A percentile compares a stretch with the other conserved stretches of the same genome.
Evolutionary conservation across 495 filamentous ascomycete species (phyloP).

Genomic region (Cladorrhinum samala): DNA sequence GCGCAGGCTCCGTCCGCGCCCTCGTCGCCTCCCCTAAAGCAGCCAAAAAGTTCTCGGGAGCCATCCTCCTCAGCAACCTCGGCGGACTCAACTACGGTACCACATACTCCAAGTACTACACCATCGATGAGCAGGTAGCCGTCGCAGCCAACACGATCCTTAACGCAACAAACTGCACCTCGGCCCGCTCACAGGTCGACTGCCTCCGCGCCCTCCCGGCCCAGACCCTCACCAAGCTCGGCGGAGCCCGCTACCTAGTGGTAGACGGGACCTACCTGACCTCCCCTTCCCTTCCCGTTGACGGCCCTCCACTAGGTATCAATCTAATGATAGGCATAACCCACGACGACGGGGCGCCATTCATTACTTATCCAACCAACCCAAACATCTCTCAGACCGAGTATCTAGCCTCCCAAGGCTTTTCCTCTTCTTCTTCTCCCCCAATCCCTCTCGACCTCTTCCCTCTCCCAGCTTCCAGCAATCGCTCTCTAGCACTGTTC

Average conservation of each 20-base stretch:
- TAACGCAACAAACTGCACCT: slow-evolving; percentile 35
- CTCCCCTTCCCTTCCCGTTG: slow-evolving; percentile 27
- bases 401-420: slow-evolving; percentile 24
- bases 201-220: slow-evolving; percentile 42
- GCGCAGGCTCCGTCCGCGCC: slow-evolving; percentile 47
- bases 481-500: slow-evolving; percentile 40
- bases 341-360: slow-evolving; percentile 45
- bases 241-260: slow-evolving; percentile 36
- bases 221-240: slow-evolving; percentile 21
- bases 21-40: slow-evolving; percentile 48
- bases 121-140: slow-evolving; percentile 36
- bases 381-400: slow-evolving; percentile 26
- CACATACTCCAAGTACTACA: slow-evolving; percentile 43
- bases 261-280: slow-evolving; percentile 43
- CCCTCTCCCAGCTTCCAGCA: slow-evolving; percentile 16
- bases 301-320: slow-evolving; percentile 24
- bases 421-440: slow-evolving; percentile 24
- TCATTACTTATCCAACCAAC: slow-evolving; percentile 36
- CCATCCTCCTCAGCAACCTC: slow-evolving; percentile 45
- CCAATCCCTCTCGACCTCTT: slow-evolving; percentile 31
- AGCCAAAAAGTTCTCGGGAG: slow-evolving; percentile 42
- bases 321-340: slow-evolving; percentile 43
- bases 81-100: slow-evolving; percentile 42
- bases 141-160: slow-evolving; percentile 36
- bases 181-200: slow-evolving; percentile 36